phyloP scores from a whole-genome alignment of 192 early-diverging fungal species.

The Phlyctochytrium bullatum region DNA sequence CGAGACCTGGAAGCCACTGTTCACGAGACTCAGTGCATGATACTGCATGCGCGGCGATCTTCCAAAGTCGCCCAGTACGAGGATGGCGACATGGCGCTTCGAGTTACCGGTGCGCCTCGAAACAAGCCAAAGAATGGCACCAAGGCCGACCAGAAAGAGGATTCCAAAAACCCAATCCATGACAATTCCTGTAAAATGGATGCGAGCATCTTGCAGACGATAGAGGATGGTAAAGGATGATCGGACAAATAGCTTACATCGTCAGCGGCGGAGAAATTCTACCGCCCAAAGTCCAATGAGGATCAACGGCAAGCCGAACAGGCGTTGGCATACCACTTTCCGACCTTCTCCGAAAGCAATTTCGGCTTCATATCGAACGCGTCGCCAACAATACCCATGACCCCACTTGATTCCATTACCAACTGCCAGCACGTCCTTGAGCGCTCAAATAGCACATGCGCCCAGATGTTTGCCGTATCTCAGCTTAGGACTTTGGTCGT shows the following conservation, averaged over 20 bases:
- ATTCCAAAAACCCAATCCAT: background rate
- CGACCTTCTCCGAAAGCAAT: conserved; percentile 71
- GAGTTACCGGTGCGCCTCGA: background rate
- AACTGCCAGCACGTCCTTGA: conserved; percentile 59
- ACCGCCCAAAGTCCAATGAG: background rate
- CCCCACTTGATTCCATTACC: conserved; percentile 57
- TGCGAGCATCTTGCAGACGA: conserved; percentile 6
- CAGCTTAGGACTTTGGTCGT: conserved; percentile 58
- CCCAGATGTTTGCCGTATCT: conserved; percentile 60
- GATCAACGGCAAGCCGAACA: conserved; percentile 56
- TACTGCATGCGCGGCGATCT: conserved; percentile 82
- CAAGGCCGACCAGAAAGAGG: background rate
- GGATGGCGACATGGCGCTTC: background rate
- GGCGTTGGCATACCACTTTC: conserved; percentile 73
- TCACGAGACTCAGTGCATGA: conserved; percentile 77
- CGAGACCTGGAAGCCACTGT: conserved; percentile 68
- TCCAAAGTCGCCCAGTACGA: conserved; percentile 26
- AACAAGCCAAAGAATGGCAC: background rate
- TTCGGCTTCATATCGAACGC: conserved; percentile 33
- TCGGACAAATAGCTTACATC: background rate
- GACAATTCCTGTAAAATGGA: too few species aligned
- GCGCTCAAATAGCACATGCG: conserved; percentile 62
- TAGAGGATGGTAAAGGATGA: conserved; percentile 14
- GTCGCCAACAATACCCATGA: conserved; percentile 39
- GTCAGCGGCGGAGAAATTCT: background rate